Percentiles rank a stretch among this genome's conserved stretches.
Conservation (phyloP, 352 stramenopile species). For the Phytophthora hibernalis region DNA sequence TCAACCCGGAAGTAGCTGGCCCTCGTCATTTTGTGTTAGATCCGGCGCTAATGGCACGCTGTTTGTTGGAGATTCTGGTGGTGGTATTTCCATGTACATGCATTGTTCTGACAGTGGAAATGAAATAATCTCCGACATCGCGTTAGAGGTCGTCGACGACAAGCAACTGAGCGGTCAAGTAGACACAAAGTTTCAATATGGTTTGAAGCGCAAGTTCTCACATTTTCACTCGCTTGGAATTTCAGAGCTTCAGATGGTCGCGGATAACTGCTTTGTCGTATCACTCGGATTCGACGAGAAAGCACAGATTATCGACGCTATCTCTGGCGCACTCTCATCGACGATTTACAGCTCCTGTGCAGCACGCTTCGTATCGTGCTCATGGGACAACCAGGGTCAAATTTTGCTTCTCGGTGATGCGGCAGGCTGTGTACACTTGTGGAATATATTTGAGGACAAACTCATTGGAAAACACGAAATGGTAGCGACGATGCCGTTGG, state of each 20-base stretch:
- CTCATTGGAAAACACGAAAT: slow-evolving; percentile 51
- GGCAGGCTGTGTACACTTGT: slow-evolving; percentile 60
- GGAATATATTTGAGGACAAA: slow-evolving; percentile 77
- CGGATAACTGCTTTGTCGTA: slow-evolving; percentile 76
- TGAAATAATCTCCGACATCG: slow-evolving; percentile 1
- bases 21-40: slow-evolving; percentile 62
- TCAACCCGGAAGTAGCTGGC: slow-evolving; percentile 59
- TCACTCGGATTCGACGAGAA: slow-evolving; percentile 82
- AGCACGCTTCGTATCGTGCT: slow-evolving; percentile 62
- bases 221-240: slow-evolving; percentile 77
- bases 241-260: slow-evolving; percentile 57
- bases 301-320: slow-evolving; percentile 72
- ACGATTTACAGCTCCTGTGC: slow-evolving; percentile 61
- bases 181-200: slow-evolving; percentile 50
- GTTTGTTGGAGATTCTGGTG: slow-evolving; percentile 72
- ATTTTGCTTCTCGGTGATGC: slow-evolving; percentile 65
- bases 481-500: slow-evolving; percentile 15
- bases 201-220: slow-evolving; percentile 64
- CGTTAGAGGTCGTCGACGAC: slow-evolving; percentile 19
- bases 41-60: slow-evolving; percentile 50
- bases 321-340: slow-evolving; percentile 58
- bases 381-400: slow-evolving; percentile 62
- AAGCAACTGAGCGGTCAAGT: slow-evolving; percentile 16
- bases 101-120: slow-evolving; percentile 11
- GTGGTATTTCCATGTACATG: slow-evolving; percentile 67